Conservation (phyloP, 306 rosid species). For the Pterocarpus santalinus region DNA sequence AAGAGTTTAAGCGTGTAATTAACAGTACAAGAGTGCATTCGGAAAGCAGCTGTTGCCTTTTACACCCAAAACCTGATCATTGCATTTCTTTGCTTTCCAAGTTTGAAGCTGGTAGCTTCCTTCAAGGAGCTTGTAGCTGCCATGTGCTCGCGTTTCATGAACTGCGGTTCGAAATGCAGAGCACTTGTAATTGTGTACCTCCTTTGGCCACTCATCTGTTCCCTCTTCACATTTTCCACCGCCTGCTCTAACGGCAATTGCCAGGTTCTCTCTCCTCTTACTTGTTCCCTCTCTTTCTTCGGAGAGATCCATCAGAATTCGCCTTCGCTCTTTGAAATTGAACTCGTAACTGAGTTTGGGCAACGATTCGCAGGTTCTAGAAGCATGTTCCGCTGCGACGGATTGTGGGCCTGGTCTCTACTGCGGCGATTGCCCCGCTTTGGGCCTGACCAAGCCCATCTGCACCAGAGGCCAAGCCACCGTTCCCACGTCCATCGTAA, state of each 20-base stretch:
- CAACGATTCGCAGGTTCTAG: constrained; percentile 63
- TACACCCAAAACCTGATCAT: constrained; percentile 46
- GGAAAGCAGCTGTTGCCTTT: background rate
- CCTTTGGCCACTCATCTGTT: constrained; percentile 51
- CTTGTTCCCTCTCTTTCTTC: background rate
- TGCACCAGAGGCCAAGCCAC: constrained; percentile 86
- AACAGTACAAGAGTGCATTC: background rate
- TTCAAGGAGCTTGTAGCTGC: constrained; percentile 37
- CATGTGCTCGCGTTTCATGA: constrained; percentile 63
- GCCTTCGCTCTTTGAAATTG: constrained; percentile 26
- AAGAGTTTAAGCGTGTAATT: no score
- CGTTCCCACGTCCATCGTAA: constrained; percentile 71
- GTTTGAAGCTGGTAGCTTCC: background rate
- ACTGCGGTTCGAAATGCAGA: constrained; percentile 53
- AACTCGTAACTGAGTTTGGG: constrained; percentile 14
- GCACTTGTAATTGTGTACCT: constrained; percentile 46
- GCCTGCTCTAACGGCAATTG: constrained; percentile 83
- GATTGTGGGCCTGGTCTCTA: constrained; percentile 89
- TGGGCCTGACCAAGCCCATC: constrained; percentile 73
- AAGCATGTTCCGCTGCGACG: constrained; percentile 70
- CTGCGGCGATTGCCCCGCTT: constrained; percentile 92
- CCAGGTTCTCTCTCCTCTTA: constrained; percentile 63
- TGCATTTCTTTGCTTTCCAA: constrained; percentile 37
- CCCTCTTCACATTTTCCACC: constrained; percentile 51
- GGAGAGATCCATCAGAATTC: constrained; percentile 48